phyloP scores from a whole-genome alignment of 2,329 filamentous ascomycete genomes.

The Neurospora sp. region DNA sequence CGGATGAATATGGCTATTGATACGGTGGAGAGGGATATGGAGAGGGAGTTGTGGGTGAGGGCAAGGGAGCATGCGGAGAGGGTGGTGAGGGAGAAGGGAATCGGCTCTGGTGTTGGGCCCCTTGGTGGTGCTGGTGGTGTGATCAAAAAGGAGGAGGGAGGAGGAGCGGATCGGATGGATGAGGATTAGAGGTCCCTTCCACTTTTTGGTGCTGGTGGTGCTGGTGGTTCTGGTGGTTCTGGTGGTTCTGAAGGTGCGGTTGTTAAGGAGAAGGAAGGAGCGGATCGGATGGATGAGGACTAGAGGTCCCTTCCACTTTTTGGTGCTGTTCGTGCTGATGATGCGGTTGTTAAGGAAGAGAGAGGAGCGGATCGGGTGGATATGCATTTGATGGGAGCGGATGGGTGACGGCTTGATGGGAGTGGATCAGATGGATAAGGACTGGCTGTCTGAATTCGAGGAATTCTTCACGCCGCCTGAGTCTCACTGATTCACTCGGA shows the following conservation, averaged over 20 bases:
- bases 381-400: no score
- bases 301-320: background rate
- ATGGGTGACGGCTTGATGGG: background rate
- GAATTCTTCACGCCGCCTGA: background rate
- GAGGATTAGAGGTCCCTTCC: background rate
- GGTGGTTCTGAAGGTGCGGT: conserved; percentile 25
- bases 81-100: conserved; percentile 14
- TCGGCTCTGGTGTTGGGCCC: conserved; percentile 7
- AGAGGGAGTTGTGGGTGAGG: conserved; percentile 65
- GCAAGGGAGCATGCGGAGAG: conserved; percentile 44
- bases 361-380: conserved; percentile 11
- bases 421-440: background rate
- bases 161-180: background rate
- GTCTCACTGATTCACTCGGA: background rate
- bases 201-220: background rate
- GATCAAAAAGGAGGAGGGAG: conserved; percentile 15
- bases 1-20: conserved; percentile 82
- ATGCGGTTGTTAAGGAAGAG: background rate
- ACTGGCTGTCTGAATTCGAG: background rate
- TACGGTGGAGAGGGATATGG: conserved; percentile 73
- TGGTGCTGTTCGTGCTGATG: background rate
- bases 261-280: conserved; percentile 13
- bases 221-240: conserved; percentile 16
- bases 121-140: background rate
- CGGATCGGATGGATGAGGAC: background rate